Percentiles rank a stretch among this genome's conserved stretches.
These are phyloP conservation scores for Fonsecaea pedrosoi DNA, from an alignment of 2,329 filamentous ascomycete species.

Conservation along the genomic window DNA sequence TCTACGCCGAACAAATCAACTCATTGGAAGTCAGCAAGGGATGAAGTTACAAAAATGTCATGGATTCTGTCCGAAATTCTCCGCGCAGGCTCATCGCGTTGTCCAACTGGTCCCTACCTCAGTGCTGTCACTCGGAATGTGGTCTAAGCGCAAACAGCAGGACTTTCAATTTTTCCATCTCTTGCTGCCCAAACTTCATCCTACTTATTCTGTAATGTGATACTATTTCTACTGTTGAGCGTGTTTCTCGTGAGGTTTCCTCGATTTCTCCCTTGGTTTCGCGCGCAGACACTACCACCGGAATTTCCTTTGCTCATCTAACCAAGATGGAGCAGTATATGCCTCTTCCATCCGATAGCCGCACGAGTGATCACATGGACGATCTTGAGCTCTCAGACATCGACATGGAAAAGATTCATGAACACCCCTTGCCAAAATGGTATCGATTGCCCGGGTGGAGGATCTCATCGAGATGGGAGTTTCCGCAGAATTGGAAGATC, in stretches of 20 bases:
- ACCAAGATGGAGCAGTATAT: slow-evolving; percentile 14
- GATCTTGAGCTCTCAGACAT: slow-evolving; percentile 11
- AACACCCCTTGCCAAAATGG: slow-evolving; percentile 24
- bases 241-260: not conserved
- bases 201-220: not conserved
- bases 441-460: slow-evolving; percentile 22
- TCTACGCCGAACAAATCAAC: not conserved
- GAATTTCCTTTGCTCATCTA: not conserved
- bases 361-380: not conserved
- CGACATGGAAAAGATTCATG: slow-evolving; percentile 23
- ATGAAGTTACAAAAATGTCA: not conserved
- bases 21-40: not conserved
- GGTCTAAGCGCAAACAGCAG: not conserved
- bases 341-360: not conserved
- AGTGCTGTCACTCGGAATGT: not conserved
- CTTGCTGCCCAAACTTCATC: not conserved
- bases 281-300: not conserved
- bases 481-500: slow-evolving; percentile 2
- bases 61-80: not conserved
- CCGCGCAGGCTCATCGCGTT: not conserved
- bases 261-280: not conserved
- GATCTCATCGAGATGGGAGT: slow-evolving; percentile 6
- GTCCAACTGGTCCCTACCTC: not conserved
- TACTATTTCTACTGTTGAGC: not conserved
- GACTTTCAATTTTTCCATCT: not conserved